Base-by-base conservation (phyloP, 2,329 filamentous ascomycete genomes). In the Rutstroemia sp. region DNA sequence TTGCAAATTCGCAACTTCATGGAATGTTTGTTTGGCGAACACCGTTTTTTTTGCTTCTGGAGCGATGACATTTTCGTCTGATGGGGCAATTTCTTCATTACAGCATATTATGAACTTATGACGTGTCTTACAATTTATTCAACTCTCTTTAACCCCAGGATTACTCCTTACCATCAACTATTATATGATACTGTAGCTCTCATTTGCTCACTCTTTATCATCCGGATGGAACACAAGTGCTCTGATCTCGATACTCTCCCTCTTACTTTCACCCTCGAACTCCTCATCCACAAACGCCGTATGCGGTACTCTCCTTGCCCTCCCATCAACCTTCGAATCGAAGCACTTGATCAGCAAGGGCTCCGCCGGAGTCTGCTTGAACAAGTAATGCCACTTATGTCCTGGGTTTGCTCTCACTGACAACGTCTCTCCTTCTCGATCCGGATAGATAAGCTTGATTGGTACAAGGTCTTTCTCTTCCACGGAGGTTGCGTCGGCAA, bases 281-380 rank as follows among this genome's bases (percentile, higher is more conserved):
- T 72, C 74, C 1, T 73, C 70, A 65, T 81, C 75, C 17, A 69
- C 69, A 71, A 84, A 83, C 2, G 80, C 77, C 5, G 75, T 74
- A 62, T 83, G 80, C n/a, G 80, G 79, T 34, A 79, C 75, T 4
- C 78, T 67, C 9, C 78, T 72, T 5, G 79, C 77, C 25, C 76
- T 68, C 0, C 78, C 79, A 65, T 82, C 79, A 23, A 71, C 71
- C 72, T 81, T 79, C 25, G 73, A 79, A 67, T 85, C 82, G 64
- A 78, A 84, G 63, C 79, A 83, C 67, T 84, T 85, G 68, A 85
- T 81, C 45, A 85, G 63, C 3, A 80, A 72, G 3, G 80, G 76
- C 69, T 85, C 75, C 3, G 77, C 72, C 0, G 79, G 78, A 0
- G 70, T 73, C 64, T 82, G 75, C 1, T 72, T 73, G 48, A 72